These are phyloP conservation scores for Phaeotremella fagi DNA, from an alignment of 768 basidiomycete genomes.

Conservation along the genomic window DNA sequence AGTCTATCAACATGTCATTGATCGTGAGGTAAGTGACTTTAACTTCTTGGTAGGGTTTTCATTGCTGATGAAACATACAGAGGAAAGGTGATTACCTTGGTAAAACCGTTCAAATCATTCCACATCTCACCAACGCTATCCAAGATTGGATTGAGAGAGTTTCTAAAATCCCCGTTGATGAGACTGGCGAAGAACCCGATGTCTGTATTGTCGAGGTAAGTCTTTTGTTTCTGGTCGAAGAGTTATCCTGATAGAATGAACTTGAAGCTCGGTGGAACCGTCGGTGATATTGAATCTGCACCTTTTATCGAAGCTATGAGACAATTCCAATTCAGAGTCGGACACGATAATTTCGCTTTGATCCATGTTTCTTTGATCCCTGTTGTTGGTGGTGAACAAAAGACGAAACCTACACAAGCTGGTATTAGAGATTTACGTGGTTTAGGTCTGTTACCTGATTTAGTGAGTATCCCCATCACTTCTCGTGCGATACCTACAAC, in stretches of 20 bases:
- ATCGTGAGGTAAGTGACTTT: slow-evolving; percentile 70
- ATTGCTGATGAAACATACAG: slow-evolving; percentile 50
- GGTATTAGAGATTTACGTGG: slow-evolving; percentile 90
- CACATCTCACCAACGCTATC: slow-evolving; percentile 92
- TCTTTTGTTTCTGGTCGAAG: background rate
- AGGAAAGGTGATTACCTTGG: slow-evolving; percentile 69
- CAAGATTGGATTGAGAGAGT: slow-evolving; percentile 99
- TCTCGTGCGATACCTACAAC: background rate
- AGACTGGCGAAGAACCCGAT: slow-evolving; percentile 86
- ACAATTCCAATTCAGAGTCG: slow-evolving; percentile 99
- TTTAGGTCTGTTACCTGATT: slow-evolving; percentile 83
- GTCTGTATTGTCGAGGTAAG: slow-evolving; percentile 94
- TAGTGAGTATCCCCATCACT: slow-evolving; percentile 55
- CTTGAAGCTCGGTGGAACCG: slow-evolving; percentile 84
- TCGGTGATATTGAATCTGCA: slow-evolving; percentile 97
- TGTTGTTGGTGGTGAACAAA: slow-evolving; percentile 97
- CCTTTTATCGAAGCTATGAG: slow-evolving; percentile 98
- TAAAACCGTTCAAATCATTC: slow-evolving; percentile 95
- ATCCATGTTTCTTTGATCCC: slow-evolving; percentile 98
- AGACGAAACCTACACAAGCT: slow-evolving; percentile 98
- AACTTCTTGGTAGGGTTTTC: background rate
- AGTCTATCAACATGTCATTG: slow-evolving; percentile 94
- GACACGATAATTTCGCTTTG: slow-evolving; percentile 91
- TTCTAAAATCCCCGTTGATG: slow-evolving; percentile 88
- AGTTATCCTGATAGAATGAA: background rate